A percentile compares a stretch with the other conserved stretches of the same genome.
Evolutionary conservation across 139 green algal genomes (phyloP).

Genomic region (Zygnema circumcarinatum): DNA sequence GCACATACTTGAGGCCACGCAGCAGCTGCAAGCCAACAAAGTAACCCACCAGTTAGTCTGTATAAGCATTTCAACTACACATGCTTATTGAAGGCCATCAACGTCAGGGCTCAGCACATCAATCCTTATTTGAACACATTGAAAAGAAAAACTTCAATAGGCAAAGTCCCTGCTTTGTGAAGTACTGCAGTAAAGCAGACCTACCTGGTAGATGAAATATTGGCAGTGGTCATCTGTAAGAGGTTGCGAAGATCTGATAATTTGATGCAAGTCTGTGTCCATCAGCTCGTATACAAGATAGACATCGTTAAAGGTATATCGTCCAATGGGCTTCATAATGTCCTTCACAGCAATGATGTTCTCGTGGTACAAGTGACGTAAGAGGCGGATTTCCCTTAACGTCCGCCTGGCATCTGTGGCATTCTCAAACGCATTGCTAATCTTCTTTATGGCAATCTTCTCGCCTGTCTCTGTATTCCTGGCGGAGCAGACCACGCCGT

Average conservation of each 20-base stretch:
- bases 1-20: constrained; percentile 74
- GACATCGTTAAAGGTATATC: constrained; percentile 88
- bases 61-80: constrained; percentile 11
- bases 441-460: constrained; percentile 74
- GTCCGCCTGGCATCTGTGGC: constrained; percentile 89
- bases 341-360: constrained; percentile 85
- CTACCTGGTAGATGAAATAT: constrained; percentile 99
- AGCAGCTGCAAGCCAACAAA: constrained; percentile 63
- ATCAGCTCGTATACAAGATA: constrained; percentile 99
- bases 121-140: background rate
- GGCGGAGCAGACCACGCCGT: constrained; percentile 96
- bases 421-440: constrained; percentile 96
- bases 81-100: background rate
- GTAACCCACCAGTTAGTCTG: too few relatives aligned
- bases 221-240: constrained; percentile 97
- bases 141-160: background rate
- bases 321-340: constrained; percentile 71
- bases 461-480: constrained; percentile 71
- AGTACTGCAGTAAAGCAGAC: background rate
- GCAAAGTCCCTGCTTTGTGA: background rate
- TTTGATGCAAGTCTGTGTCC: constrained; percentile 99
- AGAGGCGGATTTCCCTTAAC: constrained; percentile 93
- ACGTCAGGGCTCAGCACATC: background rate
- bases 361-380: constrained; percentile 85
- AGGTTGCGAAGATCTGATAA: constrained; percentile 92